phyloP scores from a whole-genome alignment of 176 grass and related monocot genomes.

The Typha latifolia region DNA sequence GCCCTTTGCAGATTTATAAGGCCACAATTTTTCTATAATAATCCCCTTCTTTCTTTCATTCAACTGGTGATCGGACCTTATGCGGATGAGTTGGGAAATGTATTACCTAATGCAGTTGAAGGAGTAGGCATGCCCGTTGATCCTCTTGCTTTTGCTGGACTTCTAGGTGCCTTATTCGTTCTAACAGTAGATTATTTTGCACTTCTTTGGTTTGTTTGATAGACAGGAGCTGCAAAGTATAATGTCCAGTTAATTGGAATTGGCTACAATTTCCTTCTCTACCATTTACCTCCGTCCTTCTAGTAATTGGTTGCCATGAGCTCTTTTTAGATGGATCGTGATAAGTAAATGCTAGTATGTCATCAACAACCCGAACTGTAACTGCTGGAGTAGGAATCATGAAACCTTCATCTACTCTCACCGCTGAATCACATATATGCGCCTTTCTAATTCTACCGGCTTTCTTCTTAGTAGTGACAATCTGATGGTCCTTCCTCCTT shows the following conservation, averaged over 20 bases:
- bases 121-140: constrained; percentile 90
- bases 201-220: neutral
- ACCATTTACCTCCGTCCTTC: neutral
- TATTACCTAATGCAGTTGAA: constrained; percentile 95
- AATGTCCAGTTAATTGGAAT: neutral
- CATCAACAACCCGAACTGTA: no score
- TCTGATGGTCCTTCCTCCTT: no score
- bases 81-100: constrained; percentile 94
- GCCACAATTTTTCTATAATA: constrained; percentile 97
- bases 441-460: no score
- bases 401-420: no score
- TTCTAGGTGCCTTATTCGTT: constrained; percentile 36
- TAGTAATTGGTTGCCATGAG: neutral
- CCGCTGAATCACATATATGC: no score
- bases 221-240: neutral
- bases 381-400: no score
- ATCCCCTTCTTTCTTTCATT: constrained; percentile 89
- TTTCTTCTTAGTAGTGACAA: no score
- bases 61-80: constrained; percentile 91
- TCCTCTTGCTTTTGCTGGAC: constrained; percentile 94
- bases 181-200: neutral
- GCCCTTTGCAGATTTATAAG: constrained; percentile 55
- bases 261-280: neutral
- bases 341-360: no score
- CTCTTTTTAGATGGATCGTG: neutral